Conservation (phyloP, 2,329 filamentous ascomycete genomes). For the Fusarium sp. region DNA sequence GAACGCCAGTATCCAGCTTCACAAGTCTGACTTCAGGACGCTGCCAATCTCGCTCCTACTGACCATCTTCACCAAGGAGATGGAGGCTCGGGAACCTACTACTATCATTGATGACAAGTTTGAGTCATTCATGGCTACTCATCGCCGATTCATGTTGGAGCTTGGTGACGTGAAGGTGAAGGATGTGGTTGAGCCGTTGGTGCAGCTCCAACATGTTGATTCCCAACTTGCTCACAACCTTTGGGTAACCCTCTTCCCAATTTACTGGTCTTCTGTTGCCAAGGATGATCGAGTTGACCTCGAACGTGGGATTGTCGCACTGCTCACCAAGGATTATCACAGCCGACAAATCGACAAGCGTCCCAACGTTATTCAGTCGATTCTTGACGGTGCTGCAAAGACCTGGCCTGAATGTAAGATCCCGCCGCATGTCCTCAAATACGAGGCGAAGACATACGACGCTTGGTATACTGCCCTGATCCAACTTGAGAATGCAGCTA, state of each 20-base stretch:
- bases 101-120: constrained; percentile 85
- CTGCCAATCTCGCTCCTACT: constrained; percentile 81
- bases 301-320: constrained; percentile 88
- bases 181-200: constrained; percentile 90
- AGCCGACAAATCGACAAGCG: constrained; percentile 93
- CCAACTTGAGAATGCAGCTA: constrained; percentile 89
- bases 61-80: constrained; percentile 80
- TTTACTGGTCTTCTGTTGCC: constrained; percentile 90
- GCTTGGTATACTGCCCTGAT: constrained; percentile 96
- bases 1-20: constrained; percentile 81
- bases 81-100: constrained; percentile 73
- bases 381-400: constrained; percentile 88
- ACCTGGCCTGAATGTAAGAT: constrained; percentile 91
- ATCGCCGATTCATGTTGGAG: constrained; percentile 86
- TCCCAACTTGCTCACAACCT: constrained; percentile 84
- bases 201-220: constrained; percentile 93
- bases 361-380: constrained; percentile 93
- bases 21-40: constrained; percentile 85
- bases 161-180: constrained; percentile 87
- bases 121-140: constrained; percentile 81
- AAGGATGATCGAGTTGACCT: constrained; percentile 91
- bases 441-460: constrained; percentile 92
- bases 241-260: constrained; percentile 91
- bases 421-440: constrained; percentile 96
- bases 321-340: constrained; percentile 96